Evolutionary conservation across 2,329 filamentous ascomycete genomes (phyloP).

Genomic region (Nemania serpens): DNA sequence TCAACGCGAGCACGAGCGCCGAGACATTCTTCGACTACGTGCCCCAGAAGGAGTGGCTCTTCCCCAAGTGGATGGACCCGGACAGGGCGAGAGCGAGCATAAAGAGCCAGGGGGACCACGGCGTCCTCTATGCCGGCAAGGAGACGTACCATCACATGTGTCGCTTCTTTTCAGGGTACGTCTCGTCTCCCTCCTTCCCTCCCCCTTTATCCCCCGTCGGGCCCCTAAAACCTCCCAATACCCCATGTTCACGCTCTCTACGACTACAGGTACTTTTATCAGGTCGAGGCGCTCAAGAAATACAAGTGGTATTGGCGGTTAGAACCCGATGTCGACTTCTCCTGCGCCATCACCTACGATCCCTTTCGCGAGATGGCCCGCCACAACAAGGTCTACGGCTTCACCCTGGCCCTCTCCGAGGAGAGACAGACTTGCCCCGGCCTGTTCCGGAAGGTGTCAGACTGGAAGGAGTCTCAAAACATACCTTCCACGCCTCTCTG

Average conservation of each 20-base stretch:
- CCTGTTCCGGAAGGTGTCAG: constrained; percentile 48
- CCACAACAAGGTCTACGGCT: constrained; percentile 50
- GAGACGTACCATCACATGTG: constrained; percentile 51
- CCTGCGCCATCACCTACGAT: constrained; percentile 52
- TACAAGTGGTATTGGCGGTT: constrained; percentile 55
- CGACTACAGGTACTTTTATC: constrained; percentile 47
- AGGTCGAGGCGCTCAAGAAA: constrained; percentile 47
- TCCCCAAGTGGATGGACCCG: constrained; percentile 44
- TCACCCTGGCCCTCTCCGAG: constrained; percentile 50
- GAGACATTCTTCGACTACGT: constrained; percentile 49
- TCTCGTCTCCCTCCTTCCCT: background rate
- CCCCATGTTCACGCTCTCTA: background rate
- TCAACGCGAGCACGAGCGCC: constrained; percentile 41
- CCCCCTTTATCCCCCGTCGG: background rate
- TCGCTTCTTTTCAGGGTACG: constrained; percentile 50
- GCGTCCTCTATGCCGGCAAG: constrained; percentile 47
- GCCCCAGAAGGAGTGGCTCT: constrained; percentile 47
- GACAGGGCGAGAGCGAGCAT: constrained; percentile 42
- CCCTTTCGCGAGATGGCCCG: constrained; percentile 52
- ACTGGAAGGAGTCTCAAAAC: constrained; percentile 48
- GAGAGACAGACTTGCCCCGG: constrained; percentile 47
- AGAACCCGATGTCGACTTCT: constrained; percentile 51
- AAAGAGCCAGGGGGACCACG: constrained; percentile 41
- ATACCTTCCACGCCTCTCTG: constrained; percentile 46
- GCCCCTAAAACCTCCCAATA: background rate